Percentiles rank a stretch among this genome's conserved stretches.
phyloP scores from a whole-genome alignment of 2,329 filamentous ascomycete genomes.

The Epichloe uncinata region DNA sequence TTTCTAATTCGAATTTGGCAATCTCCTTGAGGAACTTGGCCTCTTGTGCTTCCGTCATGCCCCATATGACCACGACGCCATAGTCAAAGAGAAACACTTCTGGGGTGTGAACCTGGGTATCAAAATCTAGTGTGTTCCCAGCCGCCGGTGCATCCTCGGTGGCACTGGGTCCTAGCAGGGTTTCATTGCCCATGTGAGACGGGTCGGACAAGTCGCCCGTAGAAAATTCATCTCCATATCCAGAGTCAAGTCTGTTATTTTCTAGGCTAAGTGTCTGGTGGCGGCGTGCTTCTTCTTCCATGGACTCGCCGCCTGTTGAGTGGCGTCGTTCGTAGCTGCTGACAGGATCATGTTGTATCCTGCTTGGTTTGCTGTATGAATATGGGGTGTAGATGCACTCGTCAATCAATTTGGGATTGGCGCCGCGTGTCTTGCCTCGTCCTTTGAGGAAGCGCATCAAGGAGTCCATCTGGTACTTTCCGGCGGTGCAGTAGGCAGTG shows the following conservation, averaged over 20 bases:
- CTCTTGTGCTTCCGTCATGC: constrained; percentile 86
- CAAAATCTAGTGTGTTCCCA: constrained; percentile 54
- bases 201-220: constrained; percentile 15
- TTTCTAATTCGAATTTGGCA: constrained; percentile 85
- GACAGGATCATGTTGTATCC: constrained; percentile 21
- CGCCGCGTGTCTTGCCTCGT: constrained; percentile 59
- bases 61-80: constrained; percentile 96
- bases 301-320: constrained; percentile 56
- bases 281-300: constrained; percentile 21
- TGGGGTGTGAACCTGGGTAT: constrained; percentile 78
- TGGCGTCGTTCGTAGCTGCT: constrained; percentile 53
- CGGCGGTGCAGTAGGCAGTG: constrained; percentile 92
- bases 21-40: constrained; percentile 87
- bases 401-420: constrained; percentile 85
- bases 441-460: constrained; percentile 87
- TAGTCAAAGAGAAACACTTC: constrained; percentile 97
- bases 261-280: constrained; percentile 51
- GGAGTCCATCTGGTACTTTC: constrained; percentile 79
- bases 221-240: constrained; percentile 17
- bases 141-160: constrained; percentile 26
- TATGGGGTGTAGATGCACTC: constrained; percentile 97
- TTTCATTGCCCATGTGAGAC: constrained; percentile 16
- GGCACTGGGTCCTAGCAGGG: constrained; percentile 20
- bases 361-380: constrained; percentile 47
- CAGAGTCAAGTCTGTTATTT: constrained; percentile 20